Evolutionary conservation across 352 stramenopile species (phyloP).

Genomic region (Pythium dissimile): DNA sequence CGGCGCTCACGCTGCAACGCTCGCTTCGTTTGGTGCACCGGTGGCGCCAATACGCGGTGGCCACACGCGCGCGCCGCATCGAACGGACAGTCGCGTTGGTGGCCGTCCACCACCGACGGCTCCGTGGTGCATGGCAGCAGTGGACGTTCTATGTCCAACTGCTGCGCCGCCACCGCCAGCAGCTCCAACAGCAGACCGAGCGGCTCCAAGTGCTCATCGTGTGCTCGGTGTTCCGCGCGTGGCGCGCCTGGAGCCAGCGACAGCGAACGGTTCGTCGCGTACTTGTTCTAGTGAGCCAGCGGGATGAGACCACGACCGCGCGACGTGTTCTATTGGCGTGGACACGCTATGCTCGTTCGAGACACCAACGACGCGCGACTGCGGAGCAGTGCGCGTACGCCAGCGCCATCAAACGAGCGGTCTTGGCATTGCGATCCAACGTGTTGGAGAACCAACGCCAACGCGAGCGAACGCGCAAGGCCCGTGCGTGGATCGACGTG

Average conservation of each 20-base stretch:
- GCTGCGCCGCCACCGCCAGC: conserved; percentile 24
- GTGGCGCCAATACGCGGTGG: conserved; percentile 9
- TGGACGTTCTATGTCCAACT: conserved; percentile 28
- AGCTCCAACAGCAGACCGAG: conserved; percentile 54
- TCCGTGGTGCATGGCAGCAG: background rate
- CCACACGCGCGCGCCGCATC: background rate
- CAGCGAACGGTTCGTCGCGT: conserved; percentile 28
- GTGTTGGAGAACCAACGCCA: background rate
- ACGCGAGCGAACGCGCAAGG: background rate
- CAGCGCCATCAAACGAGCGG: background rate
- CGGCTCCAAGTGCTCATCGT: conserved; percentile 55
- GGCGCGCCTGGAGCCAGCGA: conserved; percentile 31
- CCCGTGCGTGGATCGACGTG: conserved; percentile 7
- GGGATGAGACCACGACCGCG: conserved; percentile 14
- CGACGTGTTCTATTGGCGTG: background rate
- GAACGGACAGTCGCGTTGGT: conserved; percentile 13
- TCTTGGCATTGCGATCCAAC: background rate
- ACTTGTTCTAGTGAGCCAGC: conserved; percentile 19
- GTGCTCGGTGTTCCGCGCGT: conserved; percentile 55
- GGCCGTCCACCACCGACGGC: background rate
- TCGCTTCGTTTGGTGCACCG: background rate
- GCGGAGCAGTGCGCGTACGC: background rate
- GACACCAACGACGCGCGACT: background rate
- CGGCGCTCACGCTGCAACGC: conserved; percentile 3
- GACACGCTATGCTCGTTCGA: background rate